A percentile compares a stretch with the other conserved stretches of the same genome.
Evolutionary conservation across 2,329 filamentous ascomycete genomes (phyloP).

Genomic region (Drechslerella stenobrocha): DNA sequence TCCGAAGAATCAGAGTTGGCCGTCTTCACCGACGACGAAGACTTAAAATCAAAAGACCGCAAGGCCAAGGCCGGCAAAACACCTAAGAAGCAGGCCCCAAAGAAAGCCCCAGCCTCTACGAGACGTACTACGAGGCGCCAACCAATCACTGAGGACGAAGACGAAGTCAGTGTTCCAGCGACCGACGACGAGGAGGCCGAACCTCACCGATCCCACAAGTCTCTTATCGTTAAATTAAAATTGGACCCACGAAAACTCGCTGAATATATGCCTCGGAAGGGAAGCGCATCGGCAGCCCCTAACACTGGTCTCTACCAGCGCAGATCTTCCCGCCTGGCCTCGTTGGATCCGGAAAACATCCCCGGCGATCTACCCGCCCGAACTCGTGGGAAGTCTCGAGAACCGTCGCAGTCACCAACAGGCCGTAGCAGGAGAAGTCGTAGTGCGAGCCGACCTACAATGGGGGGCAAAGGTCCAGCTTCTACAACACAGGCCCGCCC

Average conservation of each 20-base stretch:
- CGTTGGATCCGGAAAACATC: conserved; percentile 35
- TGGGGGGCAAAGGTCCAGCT: conserved; percentile 51
- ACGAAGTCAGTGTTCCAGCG: conserved; percentile 41
- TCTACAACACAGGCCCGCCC: conserved; percentile 51
- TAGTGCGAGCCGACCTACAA: conserved; percentile 53
- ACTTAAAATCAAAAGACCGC: conserved; percentile 21
- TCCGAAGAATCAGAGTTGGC: conserved; percentile 19
- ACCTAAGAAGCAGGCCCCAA: conserved; percentile 29
- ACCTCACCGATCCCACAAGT: background rate
- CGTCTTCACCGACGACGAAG: conserved; percentile 31
- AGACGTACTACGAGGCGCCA: conserved; percentile 23
- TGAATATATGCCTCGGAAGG: conserved; percentile 32
- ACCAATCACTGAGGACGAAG: conserved; percentile 22
- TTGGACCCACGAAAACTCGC: conserved; percentile 6
- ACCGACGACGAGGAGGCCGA: conserved; percentile 38
- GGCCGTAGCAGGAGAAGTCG: conserved; percentile 53
- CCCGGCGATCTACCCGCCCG: conserved; percentile 25
- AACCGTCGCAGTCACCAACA: conserved; percentile 51
- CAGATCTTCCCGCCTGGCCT: conserved; percentile 34
- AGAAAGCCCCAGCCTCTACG: conserved; percentile 25
- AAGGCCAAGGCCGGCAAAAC: conserved; percentile 41
- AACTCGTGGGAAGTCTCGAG: conserved; percentile 40
- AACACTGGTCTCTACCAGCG: conserved; percentile 21
- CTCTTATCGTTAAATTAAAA: conserved; percentile 24
- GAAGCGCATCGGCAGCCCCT: conserved; percentile 17